Percentiles rank a stretch among this genome's conserved stretches.
These are phyloP conservation scores for Cytospora paraplurivora DNA, from an alignment of 2,329 filamentous ascomycete species.

Conservation along the genomic window DNA sequence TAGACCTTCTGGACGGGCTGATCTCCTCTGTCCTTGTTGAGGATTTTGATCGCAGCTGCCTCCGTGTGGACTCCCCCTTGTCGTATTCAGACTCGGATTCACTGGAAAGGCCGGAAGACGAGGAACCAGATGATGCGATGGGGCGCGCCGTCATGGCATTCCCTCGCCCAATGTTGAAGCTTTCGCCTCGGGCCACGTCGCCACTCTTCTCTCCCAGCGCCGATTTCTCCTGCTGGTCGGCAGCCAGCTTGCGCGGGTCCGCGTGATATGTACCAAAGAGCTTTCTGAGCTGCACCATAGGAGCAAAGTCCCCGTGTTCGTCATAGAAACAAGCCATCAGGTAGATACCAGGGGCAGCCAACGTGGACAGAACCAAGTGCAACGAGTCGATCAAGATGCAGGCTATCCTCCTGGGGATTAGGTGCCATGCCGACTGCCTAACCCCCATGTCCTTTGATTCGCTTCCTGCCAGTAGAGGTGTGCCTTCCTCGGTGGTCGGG, in stretches of 20 bases:
- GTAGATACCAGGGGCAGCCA: slow-evolving; percentile 80
- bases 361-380: slow-evolving; percentile 74
- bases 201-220: slow-evolving; percentile 38
- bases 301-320: slow-evolving; percentile 75
- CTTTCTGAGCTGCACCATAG: slow-evolving; percentile 71
- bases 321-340: slow-evolving; percentile 82
- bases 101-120: slow-evolving; percentile 68
- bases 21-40: slow-evolving; percentile 63
- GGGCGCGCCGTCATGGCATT: slow-evolving; percentile 31
- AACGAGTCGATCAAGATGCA: slow-evolving; percentile 74
- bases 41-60: slow-evolving; percentile 67
- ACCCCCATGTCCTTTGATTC: slow-evolving; percentile 37
- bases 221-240: slow-evolving; percentile 39
- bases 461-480: slow-evolving; percentile 60
- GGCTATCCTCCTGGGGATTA: slow-evolving; percentile 69
- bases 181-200: slow-evolving; percentile 33
- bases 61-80: slow-evolving; percentile 37
- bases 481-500: slow-evolving; percentile 61
- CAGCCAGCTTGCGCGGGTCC: slow-evolving; percentile 52
- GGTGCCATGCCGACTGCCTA: slow-evolving; percentile 53
- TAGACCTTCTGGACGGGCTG: slow-evolving; percentile 72
- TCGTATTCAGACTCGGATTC: slow-evolving; percentile 67
- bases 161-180: slow-evolving; percentile 30
- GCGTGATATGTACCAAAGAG: slow-evolving; percentile 55
- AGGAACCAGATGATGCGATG: slow-evolving; percentile 49